A percentile compares a stretch with the other conserved stretches of the same genome.
Conservation (phyloP, 1,139 yeast genomes). For the Candida gigantensis region DNA sequence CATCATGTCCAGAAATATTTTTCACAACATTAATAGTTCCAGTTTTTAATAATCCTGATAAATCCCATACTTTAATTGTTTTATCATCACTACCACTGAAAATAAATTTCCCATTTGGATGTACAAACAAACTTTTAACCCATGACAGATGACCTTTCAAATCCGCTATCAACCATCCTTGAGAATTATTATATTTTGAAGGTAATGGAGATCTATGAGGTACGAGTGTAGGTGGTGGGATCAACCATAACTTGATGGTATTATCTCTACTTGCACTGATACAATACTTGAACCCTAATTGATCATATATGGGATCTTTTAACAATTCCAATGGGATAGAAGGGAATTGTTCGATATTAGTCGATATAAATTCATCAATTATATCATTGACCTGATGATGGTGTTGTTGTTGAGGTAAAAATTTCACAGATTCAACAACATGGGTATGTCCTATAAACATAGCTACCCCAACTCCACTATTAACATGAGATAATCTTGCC, state of each 20-base stretch:
- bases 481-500: constrained; percentile 63
- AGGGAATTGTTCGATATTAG: constrained; percentile 33
- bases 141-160: constrained; percentile 82
- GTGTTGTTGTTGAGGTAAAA: constrained; percentile 63
- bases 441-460: constrained; percentile 77
- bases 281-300: constrained; percentile 64
- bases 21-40: constrained; percentile 49
- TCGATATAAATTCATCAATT: constrained; percentile 50
- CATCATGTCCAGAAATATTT: constrained; percentile 66
- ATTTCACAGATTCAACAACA: constrained; percentile 74
- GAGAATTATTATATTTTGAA: constrained; percentile 49
- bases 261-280: constrained; percentile 85
- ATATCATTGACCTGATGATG: constrained; percentile 38
- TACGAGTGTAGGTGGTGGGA: constrained; percentile 57
- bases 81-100: constrained; percentile 82
- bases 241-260: constrained; percentile 71
- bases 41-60: constrained; percentile 45
- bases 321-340: constrained; percentile 35
- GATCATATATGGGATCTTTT: constrained; percentile 28
- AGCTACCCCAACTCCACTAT: constrained; percentile 68
- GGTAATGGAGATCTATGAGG: constrained; percentile 63
- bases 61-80: constrained; percentile 77
- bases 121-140: constrained; percentile 72
- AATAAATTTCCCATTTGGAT: constrained; percentile 73
- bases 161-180: constrained; percentile 58